A percentile compares a stretch with the other conserved stretches of the same genome.
Conservation (phyloP, 371 early-diverging fungal genomes). For the Actinomortierella wolfii region DNA sequence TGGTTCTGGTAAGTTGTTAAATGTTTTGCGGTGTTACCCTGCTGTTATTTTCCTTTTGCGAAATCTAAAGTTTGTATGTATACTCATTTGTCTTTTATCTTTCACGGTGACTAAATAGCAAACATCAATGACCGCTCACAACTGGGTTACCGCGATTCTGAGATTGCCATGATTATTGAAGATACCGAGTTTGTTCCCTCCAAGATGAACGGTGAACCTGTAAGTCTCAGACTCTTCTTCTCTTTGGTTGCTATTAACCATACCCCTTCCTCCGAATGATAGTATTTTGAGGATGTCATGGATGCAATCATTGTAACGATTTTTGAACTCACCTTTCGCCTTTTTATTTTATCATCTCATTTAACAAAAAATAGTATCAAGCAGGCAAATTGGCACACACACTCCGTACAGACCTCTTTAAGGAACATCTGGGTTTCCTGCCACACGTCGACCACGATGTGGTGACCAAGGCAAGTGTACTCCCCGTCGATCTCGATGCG, state of each 20-base stretch:
- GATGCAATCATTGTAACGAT: neutral
- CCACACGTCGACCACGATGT: slow-evolving; percentile 51
- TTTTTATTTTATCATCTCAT: neutral
- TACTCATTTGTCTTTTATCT: neutral
- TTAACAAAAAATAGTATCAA: slow-evolving; percentile 52
- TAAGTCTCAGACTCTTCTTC: slow-evolving; percentile 26
- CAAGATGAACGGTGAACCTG: slow-evolving; percentile 73
- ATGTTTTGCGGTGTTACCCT: neutral
- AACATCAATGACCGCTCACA: slow-evolving; percentile 93
- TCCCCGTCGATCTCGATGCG: slow-evolving; percentile 43
- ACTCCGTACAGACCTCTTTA: slow-evolving; percentile 79
- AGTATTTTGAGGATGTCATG: neutral
- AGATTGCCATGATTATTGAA: slow-evolving; percentile 86
- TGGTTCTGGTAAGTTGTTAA: slow-evolving; percentile 68
- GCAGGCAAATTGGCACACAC: slow-evolving; percentile 78
- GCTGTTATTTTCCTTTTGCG: slow-evolving; percentile 2
- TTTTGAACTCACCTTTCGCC: neutral
- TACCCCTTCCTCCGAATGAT: neutral
- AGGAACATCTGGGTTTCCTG: slow-evolving; percentile 83
- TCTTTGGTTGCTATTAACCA: neutral
- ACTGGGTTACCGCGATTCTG: slow-evolving; percentile 89
- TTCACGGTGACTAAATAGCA: slow-evolving; percentile 47
- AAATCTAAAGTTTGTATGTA: neutral
- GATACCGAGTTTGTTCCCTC: slow-evolving; percentile 72
- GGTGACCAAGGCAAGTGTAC: slow-evolving; percentile 56